Base-by-base conservation (phyloP, 31 red algal genomes). In the Odonthalia washingtoniensis region DNA sequence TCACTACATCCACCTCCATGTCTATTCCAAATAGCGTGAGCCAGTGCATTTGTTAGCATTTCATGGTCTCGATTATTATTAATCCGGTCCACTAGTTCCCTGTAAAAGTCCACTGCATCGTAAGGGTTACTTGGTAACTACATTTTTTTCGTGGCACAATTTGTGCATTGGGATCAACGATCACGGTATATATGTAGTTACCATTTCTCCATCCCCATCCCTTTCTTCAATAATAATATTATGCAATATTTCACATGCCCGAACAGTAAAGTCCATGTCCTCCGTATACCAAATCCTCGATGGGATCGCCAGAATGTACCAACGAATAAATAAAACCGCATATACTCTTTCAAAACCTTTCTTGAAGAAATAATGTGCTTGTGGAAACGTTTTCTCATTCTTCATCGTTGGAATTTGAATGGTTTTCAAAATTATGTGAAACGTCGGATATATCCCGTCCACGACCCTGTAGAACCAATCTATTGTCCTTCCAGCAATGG, bases 261-360 rank as follows among this genome's bases (percentile, higher is more conserved):
- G 26, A 5, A 68, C 62, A 67, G 79, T 70, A 46, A 12, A n/a
- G 0, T 88, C 85, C n/a, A n/a, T n/a, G n/a, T n/a, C n/a, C n/a
- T n/a, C n/a, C n/a, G n/a, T n/a, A n/a, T n/a, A n/a, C n/a, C 85
- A 88, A 43, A 88, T 16, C 16, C 74, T 43, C 9, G 83, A 75
- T 28, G 41, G 68, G 75, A 74, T 75, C 12, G 70, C 3, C 26
- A 75, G 42, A 74, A 75, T 86, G 39, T 74, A 41, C 42, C 41
- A 75, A 26, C 83, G 37, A 63, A 66, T 86, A 62, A 86, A 86
- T 21, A 61, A 35, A 40, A 86, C 68, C 36, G 70, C 83, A 70
- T 75, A 86, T 3, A 86, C 67, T 26, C n/a, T n/a, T n/a, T n/a
- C n/a, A n/a, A n/a, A n/a, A n/a, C n/a, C n/a, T n/a, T 86, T 86